These are phyloP conservation scores for Dittrichia graveolens DNA, from an alignment of 129 eudicot species.

Conservation along the genomic window DNA sequence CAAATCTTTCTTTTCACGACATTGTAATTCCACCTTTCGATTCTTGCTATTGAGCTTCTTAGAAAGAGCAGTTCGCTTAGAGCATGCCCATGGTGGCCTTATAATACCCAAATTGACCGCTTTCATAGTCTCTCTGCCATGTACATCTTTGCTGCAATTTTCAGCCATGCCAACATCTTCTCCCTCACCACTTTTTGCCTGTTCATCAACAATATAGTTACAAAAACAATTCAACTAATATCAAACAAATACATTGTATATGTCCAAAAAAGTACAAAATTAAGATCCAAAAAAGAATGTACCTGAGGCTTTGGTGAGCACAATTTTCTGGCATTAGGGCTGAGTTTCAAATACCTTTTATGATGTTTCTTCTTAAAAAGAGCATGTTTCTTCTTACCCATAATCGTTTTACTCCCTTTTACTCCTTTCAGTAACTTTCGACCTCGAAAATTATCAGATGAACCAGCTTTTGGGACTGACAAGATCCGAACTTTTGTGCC, in stretches of 20 bases:
- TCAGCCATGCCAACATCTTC: slow-evolving; percentile 30
- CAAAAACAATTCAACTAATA: neutral
- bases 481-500: slow-evolving; percentile 86
- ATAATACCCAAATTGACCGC: slow-evolving; percentile 29
- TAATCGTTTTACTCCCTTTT: slow-evolving; percentile 43
- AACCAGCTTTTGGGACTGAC: slow-evolving; percentile 40
- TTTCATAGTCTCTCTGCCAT: slow-evolving; percentile 19
- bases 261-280: too few species aligned
- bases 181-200: slow-evolving; percentile 37
- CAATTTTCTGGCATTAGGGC: slow-evolving; percentile 32
- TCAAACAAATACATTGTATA: neutral
- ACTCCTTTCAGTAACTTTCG: slow-evolving; percentile 42
- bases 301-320: slow-evolving; percentile 49
- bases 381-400: slow-evolving; percentile 43
- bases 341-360: slow-evolving; percentile 40
- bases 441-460: slow-evolving; percentile 20
- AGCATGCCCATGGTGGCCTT: slow-evolving; percentile 57
- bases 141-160: slow-evolving; percentile 20
- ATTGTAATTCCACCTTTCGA: slow-evolving; percentile 14
- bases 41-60: slow-evolving; percentile 32
- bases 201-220: slow-evolving; percentile 23
- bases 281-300: slow-evolving; percentile 26
- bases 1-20: slow-evolving; percentile 25
- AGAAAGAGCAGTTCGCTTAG: slow-evolving; percentile 53
- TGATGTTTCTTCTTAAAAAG: slow-evolving; percentile 40